These are phyloP conservation scores for Candida easanensis DNA, from an alignment of 805 yeast species.

Conservation along the genomic window DNA sequence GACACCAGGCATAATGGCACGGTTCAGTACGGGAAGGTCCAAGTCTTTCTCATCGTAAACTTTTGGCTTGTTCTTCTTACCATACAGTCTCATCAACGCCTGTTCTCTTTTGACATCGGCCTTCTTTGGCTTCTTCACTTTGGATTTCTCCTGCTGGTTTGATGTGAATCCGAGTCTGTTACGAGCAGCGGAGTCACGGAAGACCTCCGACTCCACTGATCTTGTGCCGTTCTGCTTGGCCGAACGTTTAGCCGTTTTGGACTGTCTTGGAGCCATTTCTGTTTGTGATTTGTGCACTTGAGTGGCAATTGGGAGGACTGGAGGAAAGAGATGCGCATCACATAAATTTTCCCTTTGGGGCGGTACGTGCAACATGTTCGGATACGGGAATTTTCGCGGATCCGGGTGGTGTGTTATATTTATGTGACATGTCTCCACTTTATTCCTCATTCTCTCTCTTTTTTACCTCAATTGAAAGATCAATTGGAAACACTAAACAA, in stretches of 20 bases:
- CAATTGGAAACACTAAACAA: no score
- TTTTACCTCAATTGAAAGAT: no score
- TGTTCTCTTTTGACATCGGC: slow-evolving; percentile 62
- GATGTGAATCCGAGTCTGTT: slow-evolving; percentile 51
- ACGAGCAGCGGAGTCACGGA: slow-evolving; percentile 63
- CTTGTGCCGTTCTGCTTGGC: slow-evolving; percentile 51
- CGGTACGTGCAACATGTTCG: no score
- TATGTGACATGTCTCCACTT: no score
- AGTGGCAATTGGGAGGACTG: no score
- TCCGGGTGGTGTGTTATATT: no score
- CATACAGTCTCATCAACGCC: slow-evolving; percentile 62
- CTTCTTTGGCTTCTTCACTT: slow-evolving; percentile 46
- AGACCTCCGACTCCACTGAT: slow-evolving; percentile 62
- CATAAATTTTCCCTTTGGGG: no score
- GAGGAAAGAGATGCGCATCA: no score
- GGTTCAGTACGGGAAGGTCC: slow-evolving; percentile 75
- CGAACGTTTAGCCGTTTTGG: slow-evolving; percentile 57
- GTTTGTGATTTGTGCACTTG: no score
- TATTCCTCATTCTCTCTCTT: no score
- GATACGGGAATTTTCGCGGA: no score
- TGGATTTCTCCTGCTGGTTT: slow-evolving; percentile 50
- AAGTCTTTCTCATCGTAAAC: slow-evolving; percentile 73
- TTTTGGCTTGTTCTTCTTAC: slow-evolving; percentile 46
- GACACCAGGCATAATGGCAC: slow-evolving; percentile 83
- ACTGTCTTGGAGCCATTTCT: slow-evolving; percentile 57